Evolutionary conservation across 148 eudicot genomes (phyloP), one percentile per base, ranked within the genome.

Genomic region (Rhododendron kiyosumense): DNA sequence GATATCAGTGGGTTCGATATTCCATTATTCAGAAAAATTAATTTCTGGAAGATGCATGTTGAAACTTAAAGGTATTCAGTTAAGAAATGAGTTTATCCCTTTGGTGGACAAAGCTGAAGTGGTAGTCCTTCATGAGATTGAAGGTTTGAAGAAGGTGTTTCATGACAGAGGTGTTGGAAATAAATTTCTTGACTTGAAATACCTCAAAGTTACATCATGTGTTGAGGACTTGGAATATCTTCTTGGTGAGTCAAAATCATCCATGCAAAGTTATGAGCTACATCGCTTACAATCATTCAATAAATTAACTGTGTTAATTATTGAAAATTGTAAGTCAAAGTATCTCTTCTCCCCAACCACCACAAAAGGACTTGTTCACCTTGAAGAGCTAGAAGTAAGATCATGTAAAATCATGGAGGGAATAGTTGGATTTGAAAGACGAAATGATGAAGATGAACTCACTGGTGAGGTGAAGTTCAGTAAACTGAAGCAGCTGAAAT

Each of bases 1-100:
- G 18, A 77, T 85, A 1, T 36, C 61, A 2, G 13, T 85, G n/a
- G 82, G 82, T 52, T 3, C 20, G 0, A 0, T 0, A 0, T 14
- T 52, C 5, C 0, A 52, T 43, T 6, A 0, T 3, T 1, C 3
- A 0, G 15, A 49, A 13, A 1, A 0, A 52, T 14, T 13, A 0
- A 14, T 52, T 14, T 52, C 2, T 13, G 1, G 59, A 54, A 4
- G 5, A 54, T 14, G 61, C 22, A 1, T 1, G 1, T 18, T 46
- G 49, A 46, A 17, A 54, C 0, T 2, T 0, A 0, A 0, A 17
- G 4, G 61, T 0, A 14, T 17, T 54, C 17, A 54, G 4, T 15
- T 54, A 54, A 54, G 22, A 54, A 54, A 54, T 15, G 61, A 54
- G 0, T 17, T 54, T 7, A 54, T 54, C 17, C 7, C 61, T 17